Conservation (phyloP, 441 rosid genomes). For the Bocquillonia castaneifolia region DNA sequence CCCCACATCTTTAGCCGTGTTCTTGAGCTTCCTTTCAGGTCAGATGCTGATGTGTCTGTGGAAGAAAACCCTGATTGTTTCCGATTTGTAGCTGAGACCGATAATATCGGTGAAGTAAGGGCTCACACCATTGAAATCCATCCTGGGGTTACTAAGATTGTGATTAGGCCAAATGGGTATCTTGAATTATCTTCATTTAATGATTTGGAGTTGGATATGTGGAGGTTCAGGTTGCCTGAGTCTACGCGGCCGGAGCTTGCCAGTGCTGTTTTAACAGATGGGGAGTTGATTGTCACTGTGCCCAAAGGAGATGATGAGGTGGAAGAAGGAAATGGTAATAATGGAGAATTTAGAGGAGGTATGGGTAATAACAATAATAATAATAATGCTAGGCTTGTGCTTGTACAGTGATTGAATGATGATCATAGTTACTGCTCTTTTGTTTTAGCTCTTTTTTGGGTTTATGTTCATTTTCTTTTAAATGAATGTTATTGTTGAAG, state of each 20-base stretch:
- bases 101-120: constrained; percentile 56
- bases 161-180: constrained; percentile 65
- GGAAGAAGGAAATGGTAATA: constrained; percentile 35
- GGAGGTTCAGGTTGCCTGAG: constrained; percentile 89
- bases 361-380: constrained; percentile 46
- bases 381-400: constrained; percentile 54
- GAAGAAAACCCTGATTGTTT: constrained; percentile 77
- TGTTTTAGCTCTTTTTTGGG: constrained; percentile 15
- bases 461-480: constrained; percentile 5
- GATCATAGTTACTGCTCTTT: constrained; percentile 14
- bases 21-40: constrained; percentile 81
- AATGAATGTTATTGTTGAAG: constrained; percentile 27
- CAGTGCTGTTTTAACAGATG: constrained; percentile 61
- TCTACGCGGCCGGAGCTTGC: constrained; percentile 90
- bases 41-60: constrained; percentile 74
- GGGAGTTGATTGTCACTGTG: constrained; percentile 76
- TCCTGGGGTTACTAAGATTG: constrained; percentile 84
- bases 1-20: constrained; percentile 90
- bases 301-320: constrained; percentile 55
- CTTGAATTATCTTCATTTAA: constrained; percentile 51
- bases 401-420: constrained; percentile 72
- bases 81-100: constrained; percentile 75
- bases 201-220: constrained; percentile 81
- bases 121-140: constrained; percentile 75
- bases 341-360: constrained; percentile 55